Conservation (phyloP, 352 stramenopile genomes). For the Phytophthora litchii region DNA sequence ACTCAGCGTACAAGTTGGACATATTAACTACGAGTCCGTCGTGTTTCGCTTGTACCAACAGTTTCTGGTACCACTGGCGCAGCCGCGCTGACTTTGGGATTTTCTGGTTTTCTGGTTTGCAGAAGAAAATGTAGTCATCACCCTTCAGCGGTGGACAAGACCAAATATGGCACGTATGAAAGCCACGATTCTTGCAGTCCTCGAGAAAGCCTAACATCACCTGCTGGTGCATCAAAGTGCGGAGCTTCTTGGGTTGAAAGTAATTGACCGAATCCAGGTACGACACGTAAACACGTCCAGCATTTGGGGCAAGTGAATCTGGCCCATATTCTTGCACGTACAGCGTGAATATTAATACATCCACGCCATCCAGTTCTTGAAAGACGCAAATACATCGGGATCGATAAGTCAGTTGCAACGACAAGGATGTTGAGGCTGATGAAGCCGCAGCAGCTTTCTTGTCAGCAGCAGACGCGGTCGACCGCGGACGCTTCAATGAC, state of each 20-base stretch:
- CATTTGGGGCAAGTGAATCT: constrained; percentile 75
- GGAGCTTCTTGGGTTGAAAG: constrained; percentile 88
- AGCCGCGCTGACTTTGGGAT: constrained; percentile 88
- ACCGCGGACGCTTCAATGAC: constrained; percentile 72
- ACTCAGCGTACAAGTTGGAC: constrained; percentile 87
- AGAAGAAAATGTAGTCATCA: constrained; percentile 92
- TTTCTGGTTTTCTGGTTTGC: constrained; percentile 91
- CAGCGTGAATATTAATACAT: constrained; percentile 89
- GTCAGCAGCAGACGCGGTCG: constrained; percentile 21
- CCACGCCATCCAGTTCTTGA: constrained; percentile 87
- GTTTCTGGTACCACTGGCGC: constrained; percentile 88
- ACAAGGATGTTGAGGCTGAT: constrained; percentile 28
- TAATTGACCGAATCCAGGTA: constrained; percentile 92
- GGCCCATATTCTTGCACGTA: constrained; percentile 90
- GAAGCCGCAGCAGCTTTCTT: constrained; percentile 28
- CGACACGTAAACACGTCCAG: constrained; percentile 85
- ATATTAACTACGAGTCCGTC: constrained; percentile 82
- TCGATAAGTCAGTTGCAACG: constrained; percentile 82
- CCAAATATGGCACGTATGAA: constrained; percentile 90
- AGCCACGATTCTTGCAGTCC: constrained; percentile 87
- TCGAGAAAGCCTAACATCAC: constrained; percentile 90
- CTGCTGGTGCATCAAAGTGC: constrained; percentile 89
- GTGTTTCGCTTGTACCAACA: constrained; percentile 82
- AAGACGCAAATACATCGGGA: constrained; percentile 92
- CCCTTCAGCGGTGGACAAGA: constrained; percentile 89